phyloP scores from a whole-genome alignment of 140 eudicot genomes.

The Flaveria floridana region DNA sequence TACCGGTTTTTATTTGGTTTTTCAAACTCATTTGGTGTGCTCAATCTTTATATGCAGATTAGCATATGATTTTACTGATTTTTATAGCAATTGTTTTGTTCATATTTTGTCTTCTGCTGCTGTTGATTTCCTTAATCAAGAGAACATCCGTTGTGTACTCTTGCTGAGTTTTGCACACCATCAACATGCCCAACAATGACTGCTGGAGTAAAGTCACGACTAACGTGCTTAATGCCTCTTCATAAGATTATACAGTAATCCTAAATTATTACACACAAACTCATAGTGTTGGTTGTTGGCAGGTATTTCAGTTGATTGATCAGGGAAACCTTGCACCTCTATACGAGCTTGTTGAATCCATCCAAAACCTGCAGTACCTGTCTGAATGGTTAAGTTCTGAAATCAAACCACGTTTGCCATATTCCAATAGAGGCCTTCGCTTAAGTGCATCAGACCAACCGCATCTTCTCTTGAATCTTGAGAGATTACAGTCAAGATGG shows the following conservation, averaged over 20 bases:
- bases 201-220: slow-evolving; percentile 45
- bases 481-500: background rate
- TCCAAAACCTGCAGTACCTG: slow-evolving; percentile 38
- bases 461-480: slow-evolving; percentile 15
- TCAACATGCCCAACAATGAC: slow-evolving; percentile 49
- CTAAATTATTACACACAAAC: slow-evolving; percentile 34
- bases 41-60: background rate
- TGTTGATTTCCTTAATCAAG: slow-evolving; percentile 53
- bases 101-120: slow-evolving; percentile 30
- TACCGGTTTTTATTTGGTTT: no score
- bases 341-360: slow-evolving; percentile 66
- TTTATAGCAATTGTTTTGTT: background rate
- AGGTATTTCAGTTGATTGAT: slow-evolving; percentile 74
- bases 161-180: slow-evolving; percentile 50
- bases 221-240: slow-evolving; percentile 31
- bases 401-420: background rate
- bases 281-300: slow-evolving; percentile 17
- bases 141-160: slow-evolving; percentile 47
- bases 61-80: background rate
- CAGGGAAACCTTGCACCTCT: slow-evolving; percentile 72
- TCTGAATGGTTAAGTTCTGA: background rate
- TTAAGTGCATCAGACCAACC: background rate
- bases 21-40: no score
- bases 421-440: background rate
- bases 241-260: background rate